Evolutionary conservation across 768 basidiomycete species (phyloP).

Genomic region (Tulasnella sp.): DNA sequence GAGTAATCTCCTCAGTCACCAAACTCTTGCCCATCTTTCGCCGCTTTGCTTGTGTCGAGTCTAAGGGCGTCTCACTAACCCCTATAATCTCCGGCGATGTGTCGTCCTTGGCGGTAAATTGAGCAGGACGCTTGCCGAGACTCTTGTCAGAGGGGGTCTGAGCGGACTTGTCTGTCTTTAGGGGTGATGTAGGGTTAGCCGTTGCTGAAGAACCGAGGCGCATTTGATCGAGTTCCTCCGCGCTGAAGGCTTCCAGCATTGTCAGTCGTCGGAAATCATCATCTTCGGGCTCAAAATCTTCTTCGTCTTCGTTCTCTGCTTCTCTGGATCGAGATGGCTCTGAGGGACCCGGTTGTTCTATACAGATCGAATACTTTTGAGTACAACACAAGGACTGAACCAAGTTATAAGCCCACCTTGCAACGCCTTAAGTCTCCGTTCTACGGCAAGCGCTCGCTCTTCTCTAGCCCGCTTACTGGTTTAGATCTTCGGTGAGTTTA

Average conservation of each 20-base stretch:
- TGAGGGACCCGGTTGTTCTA: neutral
- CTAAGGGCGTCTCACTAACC: neutral
- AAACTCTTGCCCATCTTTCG: conserved; percentile 20
- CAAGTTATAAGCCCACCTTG: conserved; percentile 26
- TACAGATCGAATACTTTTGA: neutral
- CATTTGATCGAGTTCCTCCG: conserved; percentile 17
- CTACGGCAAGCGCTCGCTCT: conserved; percentile 64
- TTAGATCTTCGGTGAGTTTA: neutral
- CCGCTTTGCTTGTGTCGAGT: conserved; percentile 17
- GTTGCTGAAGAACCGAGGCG: neutral
- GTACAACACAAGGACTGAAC: neutral
- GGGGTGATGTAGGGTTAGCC: neutral
- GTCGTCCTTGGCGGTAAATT: neutral
- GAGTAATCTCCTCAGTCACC: conserved; percentile 33
- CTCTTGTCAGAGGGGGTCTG: neutral
- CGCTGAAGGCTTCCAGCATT: conserved; percentile 21
- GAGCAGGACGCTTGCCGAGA: neutral
- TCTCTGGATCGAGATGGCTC: neutral
- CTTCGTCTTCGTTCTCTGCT: conserved; percentile 19
- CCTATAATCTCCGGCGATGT: neutral
- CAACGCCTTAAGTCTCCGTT: conserved; percentile 43
- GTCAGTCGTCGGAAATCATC: conserved; percentile 7
- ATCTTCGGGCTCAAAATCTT: conserved; percentile 17
- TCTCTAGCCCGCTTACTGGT: conserved; percentile 66
- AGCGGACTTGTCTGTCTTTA: neutral